Evolutionary conservation across 495 filamentous ascomycete species (phyloP).

Genomic region (Emericellopsis terricola): DNA sequence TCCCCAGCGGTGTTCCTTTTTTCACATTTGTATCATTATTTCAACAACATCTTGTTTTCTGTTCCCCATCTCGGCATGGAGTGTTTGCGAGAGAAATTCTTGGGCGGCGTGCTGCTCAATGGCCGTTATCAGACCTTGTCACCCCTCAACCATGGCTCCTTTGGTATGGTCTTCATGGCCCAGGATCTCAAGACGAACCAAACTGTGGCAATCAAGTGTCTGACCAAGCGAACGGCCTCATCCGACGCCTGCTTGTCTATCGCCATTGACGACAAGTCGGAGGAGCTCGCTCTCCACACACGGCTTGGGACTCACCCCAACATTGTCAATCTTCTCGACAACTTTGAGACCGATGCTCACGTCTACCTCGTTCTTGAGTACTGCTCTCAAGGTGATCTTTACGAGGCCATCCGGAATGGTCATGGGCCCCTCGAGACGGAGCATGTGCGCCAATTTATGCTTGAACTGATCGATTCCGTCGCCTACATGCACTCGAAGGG

Average conservation of each 20-base stretch:
- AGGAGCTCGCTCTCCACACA: slow-evolving; percentile 70
- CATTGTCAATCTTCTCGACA: slow-evolving; percentile 81
- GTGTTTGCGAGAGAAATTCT: slow-evolving; percentile 58
- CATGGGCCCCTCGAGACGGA: slow-evolving; percentile 85
- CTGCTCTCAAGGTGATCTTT: slow-evolving; percentile 90
- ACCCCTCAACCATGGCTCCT: slow-evolving; percentile 95
- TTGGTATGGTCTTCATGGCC: slow-evolving; percentile 93
- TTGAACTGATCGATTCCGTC: slow-evolving; percentile 78
- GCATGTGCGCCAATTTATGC: slow-evolving; percentile 92
- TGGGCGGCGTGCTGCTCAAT: slow-evolving; percentile 54
- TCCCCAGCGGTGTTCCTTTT: too few relatives aligned
- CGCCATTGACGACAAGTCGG: slow-evolving; percentile 63
- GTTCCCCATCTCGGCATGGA: too few relatives aligned
- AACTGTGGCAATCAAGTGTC: slow-evolving; percentile 82
- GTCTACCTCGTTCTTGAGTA: slow-evolving; percentile 89
- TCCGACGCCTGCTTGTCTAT: slow-evolving; percentile 32
- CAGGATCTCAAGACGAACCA: slow-evolving; percentile 56
- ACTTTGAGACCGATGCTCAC: slow-evolving; percentile 82
- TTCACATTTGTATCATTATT: too few relatives aligned
- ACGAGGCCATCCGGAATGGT: slow-evolving; percentile 83
- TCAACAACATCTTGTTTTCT: too few relatives aligned
- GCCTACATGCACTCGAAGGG: slow-evolving; percentile 80
- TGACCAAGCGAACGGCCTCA: slow-evolving; percentile 56
- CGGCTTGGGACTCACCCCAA: slow-evolving; percentile 68
- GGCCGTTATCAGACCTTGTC: slow-evolving; percentile 80